Percentiles rank a stretch among this genome's conserved stretches.
These are phyloP conservation scores for Gonapodya prolifera DNA, from an alignment of 192 early-diverging fungal species.

Conservation along the genomic window DNA sequence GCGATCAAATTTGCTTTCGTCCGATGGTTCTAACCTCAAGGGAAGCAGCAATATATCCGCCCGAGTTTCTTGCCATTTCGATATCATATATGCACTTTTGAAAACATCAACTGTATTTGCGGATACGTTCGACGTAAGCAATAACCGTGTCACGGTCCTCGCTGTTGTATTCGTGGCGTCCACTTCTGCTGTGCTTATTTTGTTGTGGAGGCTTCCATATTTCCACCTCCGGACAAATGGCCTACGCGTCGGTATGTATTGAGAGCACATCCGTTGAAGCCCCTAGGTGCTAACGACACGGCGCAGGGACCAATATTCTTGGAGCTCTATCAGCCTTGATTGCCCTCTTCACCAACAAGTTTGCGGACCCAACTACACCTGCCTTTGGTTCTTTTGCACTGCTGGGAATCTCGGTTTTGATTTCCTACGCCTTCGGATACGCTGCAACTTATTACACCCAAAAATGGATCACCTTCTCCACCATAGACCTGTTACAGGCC, in stretches of 20 bases:
- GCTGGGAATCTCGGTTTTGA: too few species aligned
- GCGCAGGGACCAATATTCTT: background rate
- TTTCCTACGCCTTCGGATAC: too few species aligned
- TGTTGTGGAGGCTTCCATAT: background rate
- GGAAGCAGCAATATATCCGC: background rate
- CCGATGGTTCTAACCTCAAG: too few species aligned
- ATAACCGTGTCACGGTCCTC: background rate
- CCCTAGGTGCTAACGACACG: background rate
- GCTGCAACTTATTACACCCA: too few species aligned
- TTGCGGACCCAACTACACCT: background rate
- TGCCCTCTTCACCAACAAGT: background rate
- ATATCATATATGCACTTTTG: background rate
- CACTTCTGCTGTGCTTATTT: background rate
- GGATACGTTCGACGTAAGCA: background rate
- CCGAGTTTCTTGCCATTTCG: background rate
- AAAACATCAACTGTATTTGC: background rate
- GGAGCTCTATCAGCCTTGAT: background rate
- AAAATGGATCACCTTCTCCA: too few species aligned
- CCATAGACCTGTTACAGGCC: too few species aligned
- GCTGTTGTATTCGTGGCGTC: background rate
- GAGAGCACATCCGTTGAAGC: background rate
- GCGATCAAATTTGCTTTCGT: too few species aligned
- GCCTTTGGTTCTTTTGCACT: background rate
- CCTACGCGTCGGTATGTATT: background rate
- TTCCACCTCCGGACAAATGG: background rate